Base-by-base conservation (phyloP, 148 eudicot species). In the Cornus kousa region DNA sequence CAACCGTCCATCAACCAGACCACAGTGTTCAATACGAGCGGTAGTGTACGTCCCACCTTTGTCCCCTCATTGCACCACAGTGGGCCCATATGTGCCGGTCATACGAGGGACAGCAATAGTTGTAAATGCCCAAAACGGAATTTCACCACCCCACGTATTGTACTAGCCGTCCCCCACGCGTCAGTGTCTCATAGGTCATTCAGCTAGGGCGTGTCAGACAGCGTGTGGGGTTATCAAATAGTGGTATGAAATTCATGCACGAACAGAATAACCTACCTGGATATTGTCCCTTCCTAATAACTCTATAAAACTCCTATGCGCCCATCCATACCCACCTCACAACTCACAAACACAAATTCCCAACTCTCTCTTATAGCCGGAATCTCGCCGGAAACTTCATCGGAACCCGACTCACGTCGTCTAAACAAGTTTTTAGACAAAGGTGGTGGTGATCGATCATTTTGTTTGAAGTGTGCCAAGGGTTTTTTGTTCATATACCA, bases 21-120 rank as follows among this genome's bases (percentile, higher is more conserved):
- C 88, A 84, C 86, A 76, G 74, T 68, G 69, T 78, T 83, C 82
- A 74, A 88, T 74, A 59, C 65, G 76, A 72, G 78, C 79, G 69
- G 84, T 81, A 79, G 80, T 72, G 46, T 28, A 48, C 86, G 91
- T 88, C 89, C 76, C 85, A 53, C 75, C 78, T 68, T 31, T 88
- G 90, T 85, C 80, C 79, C 90, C 93, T 73, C 82, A 73, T 71
- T 67, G 69, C 72, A 72, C 48, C 71, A 75, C 83, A 86, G 16
- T 62, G 71, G 72, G 81, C 85, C 89, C 85, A 75, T 72, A 78
- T 71, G 33, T 82, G 87, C 73, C 73, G 19, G 46, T 76, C 68
- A 67, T 76, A 31, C 19, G 35, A 73, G 76, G 76, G 48, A 77
- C 87, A 82, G 1, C 35, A 13, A 24, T 73, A 73, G 70, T 83